A percentile compares a stretch with the other conserved stretches of the same genome.
Evolutionary conservation across 352 stramenopile species (phyloP).

Genomic region (Globisporangium cystogenes): DNA sequence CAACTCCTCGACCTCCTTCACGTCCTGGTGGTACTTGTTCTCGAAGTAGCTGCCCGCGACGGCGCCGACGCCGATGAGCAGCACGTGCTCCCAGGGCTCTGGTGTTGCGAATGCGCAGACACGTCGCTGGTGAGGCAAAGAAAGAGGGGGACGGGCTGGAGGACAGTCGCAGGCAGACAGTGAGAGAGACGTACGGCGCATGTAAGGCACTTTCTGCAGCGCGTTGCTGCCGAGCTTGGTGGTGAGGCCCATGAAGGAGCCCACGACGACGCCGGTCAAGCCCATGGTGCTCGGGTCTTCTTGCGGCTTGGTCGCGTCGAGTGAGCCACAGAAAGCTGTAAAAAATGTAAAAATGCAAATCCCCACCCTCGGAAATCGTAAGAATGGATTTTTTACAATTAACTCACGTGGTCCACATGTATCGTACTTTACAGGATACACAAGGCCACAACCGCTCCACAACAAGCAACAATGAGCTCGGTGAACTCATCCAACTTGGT

Average conservation of each 20-base stretch:
- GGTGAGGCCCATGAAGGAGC: slow-evolving; percentile 69
- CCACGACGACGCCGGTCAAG: slow-evolving; percentile 58
- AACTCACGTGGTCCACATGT: background rate
- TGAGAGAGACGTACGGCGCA: slow-evolving; percentile 55
- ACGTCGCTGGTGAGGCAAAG: background rate
- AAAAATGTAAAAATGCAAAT: background rate
- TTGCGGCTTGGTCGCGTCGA: background rate
- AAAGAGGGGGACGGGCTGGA: background rate
- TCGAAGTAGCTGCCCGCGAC: slow-evolving; percentile 53
- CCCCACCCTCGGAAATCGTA: background rate
- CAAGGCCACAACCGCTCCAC: too few species aligned
- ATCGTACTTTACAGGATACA: background rate
- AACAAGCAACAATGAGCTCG: too few species aligned
- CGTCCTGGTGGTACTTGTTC: slow-evolving; percentile 71
- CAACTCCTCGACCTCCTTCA: slow-evolving; percentile 74
- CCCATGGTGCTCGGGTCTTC: slow-evolving; percentile 37
- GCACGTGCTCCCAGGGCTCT: slow-evolving; percentile 82
- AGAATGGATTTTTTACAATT: background rate
- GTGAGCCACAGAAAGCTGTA: slow-evolving; percentile 9
- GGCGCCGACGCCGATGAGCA: slow-evolving; percentile 64
- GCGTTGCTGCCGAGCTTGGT: slow-evolving; percentile 82
- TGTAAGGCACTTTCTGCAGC: slow-evolving; percentile 79
- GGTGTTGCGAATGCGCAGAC: background rate
- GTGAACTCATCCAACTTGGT: too few species aligned
- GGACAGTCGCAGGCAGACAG: too few species aligned